phyloP scores from a whole-genome alignment of 2,329 filamentous ascomycete species.

The Pseudocercospora vitis region DNA sequence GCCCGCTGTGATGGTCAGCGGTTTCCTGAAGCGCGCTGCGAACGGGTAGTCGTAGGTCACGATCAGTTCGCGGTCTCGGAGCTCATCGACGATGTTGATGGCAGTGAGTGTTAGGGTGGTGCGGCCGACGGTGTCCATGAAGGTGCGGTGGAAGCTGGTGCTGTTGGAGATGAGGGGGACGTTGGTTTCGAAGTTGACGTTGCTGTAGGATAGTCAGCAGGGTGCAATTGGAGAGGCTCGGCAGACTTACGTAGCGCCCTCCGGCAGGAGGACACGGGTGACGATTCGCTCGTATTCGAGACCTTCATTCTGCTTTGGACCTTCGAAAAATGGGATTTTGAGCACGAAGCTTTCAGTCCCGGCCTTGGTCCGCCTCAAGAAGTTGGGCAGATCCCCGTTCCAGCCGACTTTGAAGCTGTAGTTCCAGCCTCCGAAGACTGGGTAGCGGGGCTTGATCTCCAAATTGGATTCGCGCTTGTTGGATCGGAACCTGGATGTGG shows the following conservation, averaged over 20 bases:
- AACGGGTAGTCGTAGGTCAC: slow-evolving; percentile 86
- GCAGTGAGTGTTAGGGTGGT: slow-evolving; percentile 78
- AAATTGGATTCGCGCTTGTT: slow-evolving; percentile 66
- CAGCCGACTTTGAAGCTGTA: slow-evolving; percentile 96
- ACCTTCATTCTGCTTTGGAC: slow-evolving; percentile 81
- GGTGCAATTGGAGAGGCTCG: not conserved
- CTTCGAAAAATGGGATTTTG: slow-evolving; percentile 90
- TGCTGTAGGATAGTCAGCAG: slow-evolving; percentile 53
- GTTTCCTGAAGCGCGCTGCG: slow-evolving; percentile 76
- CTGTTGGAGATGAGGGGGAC: slow-evolving; percentile 67
- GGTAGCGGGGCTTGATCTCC: slow-evolving; percentile 90
- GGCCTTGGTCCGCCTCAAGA: slow-evolving; percentile 62
- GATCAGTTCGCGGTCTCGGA: slow-evolving; percentile 77
- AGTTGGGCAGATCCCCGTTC: slow-evolving; percentile 80
- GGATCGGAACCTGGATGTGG: slow-evolving; percentile 82
- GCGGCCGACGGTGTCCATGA: slow-evolving; percentile 88
- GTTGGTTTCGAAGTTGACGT: slow-evolving; percentile 73
- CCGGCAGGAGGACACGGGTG: slow-evolving; percentile 81
- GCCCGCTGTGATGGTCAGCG: slow-evolving; percentile 74
- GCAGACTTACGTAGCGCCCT: slow-evolving; percentile 74
- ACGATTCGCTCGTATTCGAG: slow-evolving; percentile 80
- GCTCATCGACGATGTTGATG: slow-evolving; percentile 85
- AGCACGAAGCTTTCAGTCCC: slow-evolving; percentile 73
- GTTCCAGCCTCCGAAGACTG: slow-evolving; percentile 97
- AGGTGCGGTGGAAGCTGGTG: slow-evolving; percentile 75